A percentile compares a stretch with the other conserved stretches of the same genome.
Evolutionary conservation across 805 yeast genomes (phyloP).

Genomic region (Metschnikowia kunwiensis): DNA sequence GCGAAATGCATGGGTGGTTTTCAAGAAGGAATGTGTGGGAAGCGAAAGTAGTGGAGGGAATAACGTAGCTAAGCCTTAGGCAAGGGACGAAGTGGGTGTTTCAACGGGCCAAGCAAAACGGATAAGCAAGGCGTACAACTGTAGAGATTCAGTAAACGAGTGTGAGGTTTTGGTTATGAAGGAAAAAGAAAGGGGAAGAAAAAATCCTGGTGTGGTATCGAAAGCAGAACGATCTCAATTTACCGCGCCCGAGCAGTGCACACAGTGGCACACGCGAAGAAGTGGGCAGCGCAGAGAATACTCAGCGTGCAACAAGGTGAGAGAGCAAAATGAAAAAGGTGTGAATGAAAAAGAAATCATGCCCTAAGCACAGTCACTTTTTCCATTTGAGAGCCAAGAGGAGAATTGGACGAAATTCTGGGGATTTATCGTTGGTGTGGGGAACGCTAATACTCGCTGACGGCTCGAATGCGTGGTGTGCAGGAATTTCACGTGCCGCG

Average conservation of each 20-base stretch:
- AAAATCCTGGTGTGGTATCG: conserved; percentile 1
- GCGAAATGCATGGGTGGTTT: conserved; percentile 2
- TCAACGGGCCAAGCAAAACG: background rate
- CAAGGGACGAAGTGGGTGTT: background rate
- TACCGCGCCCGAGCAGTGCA: conserved; percentile 13
- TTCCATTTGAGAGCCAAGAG: background rate
- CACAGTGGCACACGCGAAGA: conserved; percentile 5
- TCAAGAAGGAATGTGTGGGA: background rate
- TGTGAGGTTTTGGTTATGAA: background rate
- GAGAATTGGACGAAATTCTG: background rate
- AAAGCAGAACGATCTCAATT: conserved; percentile 12
- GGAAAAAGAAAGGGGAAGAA: conserved; percentile 1
- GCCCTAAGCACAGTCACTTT: too few relatives aligned
- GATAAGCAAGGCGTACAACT: background rate
- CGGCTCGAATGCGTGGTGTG: background rate
- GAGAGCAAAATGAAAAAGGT: too few relatives aligned
- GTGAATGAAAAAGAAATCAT: background rate
- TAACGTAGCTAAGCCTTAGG: background rate
- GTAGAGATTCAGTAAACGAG: background rate
- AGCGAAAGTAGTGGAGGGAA: background rate
- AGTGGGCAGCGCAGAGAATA: background rate
- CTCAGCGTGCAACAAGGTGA: background rate
- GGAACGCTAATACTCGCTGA: background rate
- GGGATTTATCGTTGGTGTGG: background rate
- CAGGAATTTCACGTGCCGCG: background rate